Evolutionary conservation across 352 stramenopile genomes (phyloP).

Genomic region (Phytophthora pinifolia): DNA sequence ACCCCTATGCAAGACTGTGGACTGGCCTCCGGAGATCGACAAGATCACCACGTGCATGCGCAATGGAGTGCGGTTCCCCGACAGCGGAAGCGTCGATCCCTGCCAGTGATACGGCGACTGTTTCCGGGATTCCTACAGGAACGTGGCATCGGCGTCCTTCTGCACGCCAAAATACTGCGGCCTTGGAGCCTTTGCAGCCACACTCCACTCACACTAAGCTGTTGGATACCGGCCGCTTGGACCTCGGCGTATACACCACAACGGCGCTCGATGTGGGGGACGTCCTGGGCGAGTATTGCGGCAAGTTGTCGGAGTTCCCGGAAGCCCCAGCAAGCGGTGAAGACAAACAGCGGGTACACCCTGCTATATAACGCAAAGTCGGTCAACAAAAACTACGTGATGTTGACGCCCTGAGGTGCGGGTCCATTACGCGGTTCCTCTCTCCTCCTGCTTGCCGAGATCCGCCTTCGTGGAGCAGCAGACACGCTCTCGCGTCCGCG

Average conservation of each 20-base stretch:
- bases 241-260: constrained; percentile 5
- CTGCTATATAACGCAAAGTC: constrained; percentile 3
- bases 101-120: constrained; percentile 2
- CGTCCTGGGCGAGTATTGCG: constrained; percentile 4
- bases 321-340: background rate
- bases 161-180: constrained; percentile 2
- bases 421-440: constrained; percentile 2
- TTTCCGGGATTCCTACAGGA: constrained; percentile 5
- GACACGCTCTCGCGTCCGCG: background rate
- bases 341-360: constrained; percentile 5
- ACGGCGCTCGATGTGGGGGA: constrained; percentile 3
- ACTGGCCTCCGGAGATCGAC: no score
- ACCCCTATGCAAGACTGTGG: no score
- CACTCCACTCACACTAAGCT: background rate
- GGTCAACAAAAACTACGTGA: background rate
- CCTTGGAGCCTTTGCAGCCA: background rate
- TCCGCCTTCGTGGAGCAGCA: constrained; percentile 8
- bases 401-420: background rate
- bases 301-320: background rate
- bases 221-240: constrained; percentile 2
- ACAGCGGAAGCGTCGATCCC: background rate
- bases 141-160: background rate
- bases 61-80: no score
- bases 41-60: no score
- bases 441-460: background rate